Evolutionary conservation across 1,284 basidiomycete species (phyloP), one percentile per base, ranked within the genome.

Genomic region (Rhizoctonia solani): DNA sequence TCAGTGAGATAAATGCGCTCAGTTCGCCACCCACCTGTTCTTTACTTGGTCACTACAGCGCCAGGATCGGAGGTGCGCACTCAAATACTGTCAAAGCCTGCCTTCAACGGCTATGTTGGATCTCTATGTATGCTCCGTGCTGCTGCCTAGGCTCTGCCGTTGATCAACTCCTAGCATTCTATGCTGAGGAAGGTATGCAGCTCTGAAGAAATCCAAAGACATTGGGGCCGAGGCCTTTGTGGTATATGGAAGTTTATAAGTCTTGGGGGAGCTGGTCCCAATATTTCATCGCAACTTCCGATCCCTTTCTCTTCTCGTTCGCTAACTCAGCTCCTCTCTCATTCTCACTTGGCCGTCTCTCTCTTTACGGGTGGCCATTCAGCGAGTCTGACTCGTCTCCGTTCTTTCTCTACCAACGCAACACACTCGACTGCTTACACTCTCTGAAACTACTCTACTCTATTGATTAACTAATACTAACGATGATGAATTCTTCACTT

Each of bases 391-490:
- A 42, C 14, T 42, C 59, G 47, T 37, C 59, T 53, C 49, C 34
- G 32, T 37, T 63, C 49, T 30, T 63, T 63, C 11, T 37, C 21
- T 21, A 39, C 21, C 49, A 39, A 41, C 37, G 53, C 59, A 19
- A 53, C 27, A 29, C 59, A 63, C 47, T 63, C 49, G 49, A 63
- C 59, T 25, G 16, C 49, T 37, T 34, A 63, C 49, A 37, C 49
- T 52, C 59, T 63, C 59, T 53, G 14, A 41, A 52, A 63, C 49
- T 21, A 52, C 6, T 42, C n/a, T 37, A 21, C n/a, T 42, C 21
- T 25, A 4, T 11, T 30, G 25, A 25, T 49, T 63, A 39, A 63
- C 44, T 52, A 63, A 63, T 34, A 34, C 41, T 44, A 14, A 63
- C 41, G n/a, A 50, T 34, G 59, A 63, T 37, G 47, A 52, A 63